These are phyloP conservation scores for Lactifluus hygrophoroides DNA, from an alignment of 768 basidiomycete genomes.

Conservation along the genomic window DNA sequence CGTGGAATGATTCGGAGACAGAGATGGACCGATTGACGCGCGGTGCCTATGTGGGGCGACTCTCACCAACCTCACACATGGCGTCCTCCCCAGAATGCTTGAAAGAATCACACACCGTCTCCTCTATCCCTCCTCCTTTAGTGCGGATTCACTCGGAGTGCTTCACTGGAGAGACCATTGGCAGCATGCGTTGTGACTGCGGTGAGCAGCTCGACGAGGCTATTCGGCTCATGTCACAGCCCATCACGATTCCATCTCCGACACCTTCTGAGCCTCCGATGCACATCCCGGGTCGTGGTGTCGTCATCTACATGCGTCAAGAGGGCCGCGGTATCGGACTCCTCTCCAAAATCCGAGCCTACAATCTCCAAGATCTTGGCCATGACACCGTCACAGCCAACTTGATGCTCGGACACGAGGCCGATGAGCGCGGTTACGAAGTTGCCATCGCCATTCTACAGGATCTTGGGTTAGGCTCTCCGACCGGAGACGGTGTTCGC, in stretches of 20 bases:
- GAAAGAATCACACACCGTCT: slow-evolving; percentile 12
- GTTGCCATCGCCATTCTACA: slow-evolving; percentile 84
- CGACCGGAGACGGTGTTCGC: slow-evolving; percentile 50
- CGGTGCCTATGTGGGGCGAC: slow-evolving; percentile 86
- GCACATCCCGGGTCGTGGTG: slow-evolving; percentile 76
- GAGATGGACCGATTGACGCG: slow-evolving; percentile 89
- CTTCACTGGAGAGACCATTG: slow-evolving; percentile 96
- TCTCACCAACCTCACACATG: slow-evolving; percentile 44
- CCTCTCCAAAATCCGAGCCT: slow-evolving; percentile 91
- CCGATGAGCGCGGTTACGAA: slow-evolving; percentile 91
- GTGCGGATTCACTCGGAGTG: slow-evolving; percentile 98
- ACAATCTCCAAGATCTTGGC: slow-evolving; percentile 95
- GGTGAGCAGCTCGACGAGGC: slow-evolving; percentile 98
- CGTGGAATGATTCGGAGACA: slow-evolving; percentile 81
- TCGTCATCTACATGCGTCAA: slow-evolving; percentile 90
- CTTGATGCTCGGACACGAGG: slow-evolving; percentile 86
- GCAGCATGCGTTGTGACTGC: slow-evolving; percentile 97
- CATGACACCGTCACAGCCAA: slow-evolving; percentile 99
- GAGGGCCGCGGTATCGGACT: slow-evolving; percentile 97
- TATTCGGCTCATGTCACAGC: slow-evolving; percentile 77
- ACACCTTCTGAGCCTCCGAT: slow-evolving; percentile 27
- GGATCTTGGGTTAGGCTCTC: slow-evolving; percentile 70
- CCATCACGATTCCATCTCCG: slow-evolving; percentile 41
- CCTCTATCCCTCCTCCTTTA: slow-evolving; percentile 60
- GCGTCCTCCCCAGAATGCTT: slow-evolving; percentile 26